Conservation (phyloP, 2,329 filamentous ascomycete genomes). For the Leptographium wingfieldii region DNA sequence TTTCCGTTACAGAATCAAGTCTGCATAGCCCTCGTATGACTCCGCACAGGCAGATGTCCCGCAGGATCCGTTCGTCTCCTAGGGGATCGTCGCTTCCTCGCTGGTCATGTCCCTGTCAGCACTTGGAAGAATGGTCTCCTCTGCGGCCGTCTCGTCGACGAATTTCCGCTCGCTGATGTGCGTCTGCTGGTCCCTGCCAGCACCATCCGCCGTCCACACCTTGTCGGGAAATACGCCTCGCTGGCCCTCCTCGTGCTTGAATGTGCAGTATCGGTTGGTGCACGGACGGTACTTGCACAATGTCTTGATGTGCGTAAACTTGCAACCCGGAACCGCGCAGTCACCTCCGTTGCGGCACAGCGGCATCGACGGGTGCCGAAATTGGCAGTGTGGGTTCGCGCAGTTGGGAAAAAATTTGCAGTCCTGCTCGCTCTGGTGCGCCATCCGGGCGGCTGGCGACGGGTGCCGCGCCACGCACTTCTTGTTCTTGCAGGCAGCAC, state of each 20-base stretch:
- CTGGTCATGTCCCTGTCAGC: slow-evolving; percentile 23
- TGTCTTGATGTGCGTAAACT: slow-evolving; percentile 75
- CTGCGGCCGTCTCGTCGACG: slow-evolving; percentile 53
- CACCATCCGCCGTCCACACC: slow-evolving; percentile 63
- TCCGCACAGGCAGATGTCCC: background rate
- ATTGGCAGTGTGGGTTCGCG: slow-evolving; percentile 75
- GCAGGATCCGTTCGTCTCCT: background rate
- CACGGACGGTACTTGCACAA: slow-evolving; percentile 89
- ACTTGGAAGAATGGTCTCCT: slow-evolving; percentile 62
- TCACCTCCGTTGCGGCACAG: slow-evolving; percentile 84
- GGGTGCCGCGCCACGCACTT: slow-evolving; percentile 91
- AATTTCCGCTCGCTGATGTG: slow-evolving; percentile 87
- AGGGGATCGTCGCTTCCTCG: slow-evolving; percentile 22
- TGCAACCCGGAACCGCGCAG: slow-evolving; percentile 70
- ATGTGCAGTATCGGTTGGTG: slow-evolving; percentile 75
- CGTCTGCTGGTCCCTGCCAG: slow-evolving; percentile 21
- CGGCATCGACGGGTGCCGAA: slow-evolving; percentile 78
- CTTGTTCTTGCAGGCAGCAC: slow-evolving; percentile 85
- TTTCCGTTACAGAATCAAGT: background rate
- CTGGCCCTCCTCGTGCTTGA: slow-evolving; percentile 86
- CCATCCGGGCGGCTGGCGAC: slow-evolving; percentile 68
- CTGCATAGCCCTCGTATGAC: background rate
- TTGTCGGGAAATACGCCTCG: slow-evolving; percentile 75
- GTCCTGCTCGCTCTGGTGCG: slow-evolving; percentile 71
- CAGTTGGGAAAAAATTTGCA: slow-evolving; percentile 91